Conservation (phyloP, 129 eudicot species). For the Helianthus annuus region HanXRQr2.0-SUNRISE NC_035434.2:171934197-171934696, state of each 20-base stretch:
- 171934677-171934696: no score
- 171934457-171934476: background rate
- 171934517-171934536: background rate
- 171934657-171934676: no score
- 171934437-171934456: background rate
- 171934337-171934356: background rate
- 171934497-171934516: background rate
- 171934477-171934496: background rate
- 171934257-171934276: background rate
- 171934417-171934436: background rate
- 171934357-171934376: no score
- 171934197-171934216: no score
- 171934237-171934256: no score
- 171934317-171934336: slow-evolving; percentile 15
- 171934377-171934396: no score
- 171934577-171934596: background rate
- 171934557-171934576: slow-evolving; percentile 12
- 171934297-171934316: slow-evolving; percentile 3
- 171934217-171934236: no score
- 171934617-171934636: no score
- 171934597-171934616: no score
- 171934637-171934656: no score
- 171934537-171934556: background rate
- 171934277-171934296: slow-evolving; percentile 22
- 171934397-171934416: slow-evolving; percentile 8